phyloP scores from a whole-genome alignment of 1,284 basidiomycete genomes.

The Agaricales sp. region DNA sequence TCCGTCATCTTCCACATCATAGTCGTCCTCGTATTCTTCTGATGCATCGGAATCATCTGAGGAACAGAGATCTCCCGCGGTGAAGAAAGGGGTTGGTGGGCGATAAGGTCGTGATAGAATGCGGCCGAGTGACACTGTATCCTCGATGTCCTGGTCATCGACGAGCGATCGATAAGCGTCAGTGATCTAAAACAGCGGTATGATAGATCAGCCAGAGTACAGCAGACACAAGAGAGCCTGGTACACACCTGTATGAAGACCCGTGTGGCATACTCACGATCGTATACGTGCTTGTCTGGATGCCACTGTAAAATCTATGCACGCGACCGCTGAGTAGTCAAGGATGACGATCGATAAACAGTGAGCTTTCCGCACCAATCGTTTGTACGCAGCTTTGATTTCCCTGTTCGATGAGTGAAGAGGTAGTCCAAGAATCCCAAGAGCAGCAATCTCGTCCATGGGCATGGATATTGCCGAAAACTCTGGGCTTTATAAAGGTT shows the following conservation, averaged over 20 bases:
- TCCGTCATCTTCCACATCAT: too few relatives aligned
- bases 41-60: neutral
- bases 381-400: neutral
- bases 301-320: neutral
- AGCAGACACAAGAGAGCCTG: too few relatives aligned
- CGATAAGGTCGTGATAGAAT: neutral
- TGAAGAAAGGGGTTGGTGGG: neutral
- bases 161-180: neutral
- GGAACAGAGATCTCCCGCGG: neutral
- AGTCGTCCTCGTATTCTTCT: neutral
- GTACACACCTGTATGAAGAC: neutral
- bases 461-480: neutral
- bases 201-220: too few relatives aligned
- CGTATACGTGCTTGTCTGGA: neutral
- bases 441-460: neutral
- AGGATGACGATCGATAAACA: neutral
- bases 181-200: neutral
- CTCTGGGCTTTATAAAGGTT: neutral
- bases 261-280: neutral
- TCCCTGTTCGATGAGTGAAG: neutral
- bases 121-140: neutral
- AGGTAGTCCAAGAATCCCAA: neutral
- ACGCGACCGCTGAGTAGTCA: neutral
- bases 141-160: neutral
- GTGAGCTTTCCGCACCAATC: neutral